Percentiles rank a stretch among this genome's conserved stretches.
Conservation (phyloP, 768 basidiomycete species). For the Russula ochroleuca region DNA sequence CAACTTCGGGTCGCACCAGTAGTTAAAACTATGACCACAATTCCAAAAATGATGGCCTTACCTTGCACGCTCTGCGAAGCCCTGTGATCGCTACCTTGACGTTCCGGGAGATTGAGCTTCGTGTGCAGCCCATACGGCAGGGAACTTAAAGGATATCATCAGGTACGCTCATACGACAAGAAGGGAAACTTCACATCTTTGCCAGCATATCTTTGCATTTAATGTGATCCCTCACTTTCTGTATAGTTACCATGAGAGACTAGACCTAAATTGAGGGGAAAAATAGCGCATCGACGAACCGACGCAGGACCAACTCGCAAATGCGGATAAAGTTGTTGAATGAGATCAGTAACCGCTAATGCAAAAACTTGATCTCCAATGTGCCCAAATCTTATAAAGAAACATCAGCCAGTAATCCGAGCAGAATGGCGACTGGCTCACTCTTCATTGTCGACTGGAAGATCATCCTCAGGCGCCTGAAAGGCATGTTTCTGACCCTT, state of each 20-base stretch:
- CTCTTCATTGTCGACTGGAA: constrained; percentile 3
- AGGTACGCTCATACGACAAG: neutral
- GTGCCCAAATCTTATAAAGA: constrained; percentile 4
- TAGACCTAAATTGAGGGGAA: neutral
- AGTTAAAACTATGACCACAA: neutral
- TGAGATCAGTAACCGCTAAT: constrained; percentile 14
- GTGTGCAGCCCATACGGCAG: constrained; percentile 8
- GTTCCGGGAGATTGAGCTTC: neutral
- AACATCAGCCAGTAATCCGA: neutral
- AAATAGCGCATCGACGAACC: neutral
- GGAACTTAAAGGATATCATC: neutral
- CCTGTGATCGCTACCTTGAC: neutral
- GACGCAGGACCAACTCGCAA: constrained; percentile 13
- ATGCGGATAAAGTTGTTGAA: constrained; percentile 2
- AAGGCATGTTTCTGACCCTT: neutral
- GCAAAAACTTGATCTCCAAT: constrained; percentile 17
- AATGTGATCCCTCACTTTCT: constrained; percentile 17
- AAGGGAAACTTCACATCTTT: constrained; percentile 5
- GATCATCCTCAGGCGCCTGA: neutral
- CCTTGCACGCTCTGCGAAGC: constrained; percentile 5
- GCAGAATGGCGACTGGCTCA: neutral
- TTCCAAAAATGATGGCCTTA: neutral
- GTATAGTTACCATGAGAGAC: neutral
- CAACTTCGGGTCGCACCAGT: neutral
- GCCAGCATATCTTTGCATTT: constrained; percentile 4